These are phyloP conservation scores for Casuarina equisetifolia DNA, from an alignment of 306 rosid genomes.

Conservation along the genomic window DNA sequence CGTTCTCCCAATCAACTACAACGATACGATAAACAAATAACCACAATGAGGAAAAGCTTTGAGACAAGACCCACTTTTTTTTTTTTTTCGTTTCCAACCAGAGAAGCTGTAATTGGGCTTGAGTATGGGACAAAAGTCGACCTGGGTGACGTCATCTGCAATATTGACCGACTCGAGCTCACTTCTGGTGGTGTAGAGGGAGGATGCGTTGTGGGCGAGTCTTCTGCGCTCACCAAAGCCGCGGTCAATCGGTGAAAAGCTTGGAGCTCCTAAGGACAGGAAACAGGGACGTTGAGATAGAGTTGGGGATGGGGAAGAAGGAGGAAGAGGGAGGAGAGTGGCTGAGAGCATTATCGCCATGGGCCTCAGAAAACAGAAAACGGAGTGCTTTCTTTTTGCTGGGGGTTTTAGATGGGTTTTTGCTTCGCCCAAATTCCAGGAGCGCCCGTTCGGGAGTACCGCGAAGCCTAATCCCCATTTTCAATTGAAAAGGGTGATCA, in stretches of 20 bases:
- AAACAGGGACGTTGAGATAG: constrained; percentile 25
- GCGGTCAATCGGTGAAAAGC: constrained; percentile 16
- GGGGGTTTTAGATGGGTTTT: constrained; percentile 48
- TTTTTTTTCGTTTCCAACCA: too few relatives aligned
- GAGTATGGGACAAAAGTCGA: constrained; percentile 7
- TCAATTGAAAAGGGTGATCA: too few relatives aligned
- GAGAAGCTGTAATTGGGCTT: too few relatives aligned
- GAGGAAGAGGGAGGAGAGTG: constrained; percentile 30
- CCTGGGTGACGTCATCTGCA: constrained; percentile 95
- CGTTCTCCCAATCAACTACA: constrained; percentile 86
- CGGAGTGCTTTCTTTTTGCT: not conserved
- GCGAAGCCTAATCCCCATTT: too few relatives aligned
- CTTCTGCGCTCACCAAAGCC: not conserved
- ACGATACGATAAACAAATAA: not conserved
- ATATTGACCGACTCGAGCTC: constrained; percentile 79
- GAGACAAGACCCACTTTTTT: not conserved
- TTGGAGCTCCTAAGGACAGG: constrained; percentile 12
- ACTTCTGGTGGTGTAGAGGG: constrained; percentile 43
- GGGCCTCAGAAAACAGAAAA: not conserved
- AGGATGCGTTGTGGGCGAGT: constrained; percentile 18
- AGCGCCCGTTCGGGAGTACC: too few relatives aligned
- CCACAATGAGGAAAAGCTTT: constrained; percentile 3
- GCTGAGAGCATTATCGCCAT: constrained; percentile 42
- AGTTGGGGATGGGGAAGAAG: constrained; percentile 21
- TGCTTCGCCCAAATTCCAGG: not conserved